Base-by-base conservation (phyloP, 495 filamentous ascomycete genomes). In the Aspergillus wentii region DNA sequence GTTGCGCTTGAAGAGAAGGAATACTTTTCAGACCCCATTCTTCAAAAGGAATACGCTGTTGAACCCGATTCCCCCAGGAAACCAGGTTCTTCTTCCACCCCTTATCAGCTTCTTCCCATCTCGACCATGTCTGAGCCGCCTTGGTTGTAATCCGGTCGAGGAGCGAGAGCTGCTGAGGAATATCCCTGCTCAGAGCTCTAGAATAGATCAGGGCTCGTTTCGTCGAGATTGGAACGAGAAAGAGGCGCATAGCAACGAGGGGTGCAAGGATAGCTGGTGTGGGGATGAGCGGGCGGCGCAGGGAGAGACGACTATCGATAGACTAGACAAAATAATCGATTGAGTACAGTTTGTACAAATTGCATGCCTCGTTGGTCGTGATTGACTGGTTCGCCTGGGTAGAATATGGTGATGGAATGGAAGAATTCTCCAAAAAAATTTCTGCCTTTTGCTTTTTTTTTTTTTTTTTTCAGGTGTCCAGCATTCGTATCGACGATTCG, bases 11-110 rank as follows among this genome's bases (percentile, higher is more conserved):
- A 38, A 95, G 66, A 21, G 92, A 85, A 3, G 92, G 92, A 25
- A 98, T 84, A 36, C 87, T 91, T 64, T 97, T 97, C 32, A 98
- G 67, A 0, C 87, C 91, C 83, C 92, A 99, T 84, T 99, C 92
- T 64, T 96, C 86, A 58, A 83, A 95, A 2, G 91, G 87, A 48
- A 99, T 90, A 27, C 87, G 77, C 51, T 84, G 83, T 35, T 97
- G 74, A 8, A 85, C 75, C 18, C 77, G 71, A 67, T 97, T 96
- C 18, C 94, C 92, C 58, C 90, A 92, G 35, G 70, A 71, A 15
- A 90, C 90, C 19, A 95, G 69, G 41, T 74, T 76, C 46, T 85
- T 88, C 64, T 96, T 86, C 92, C 91, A 97, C 21, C 84, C 82
- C 33, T 69, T 71, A 3, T 92, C 82, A 40, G 81, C 79, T 52